Evolutionary conservation across 2,329 filamentous ascomycete species (phyloP).

Genomic region (Didymella sp.): DNA sequence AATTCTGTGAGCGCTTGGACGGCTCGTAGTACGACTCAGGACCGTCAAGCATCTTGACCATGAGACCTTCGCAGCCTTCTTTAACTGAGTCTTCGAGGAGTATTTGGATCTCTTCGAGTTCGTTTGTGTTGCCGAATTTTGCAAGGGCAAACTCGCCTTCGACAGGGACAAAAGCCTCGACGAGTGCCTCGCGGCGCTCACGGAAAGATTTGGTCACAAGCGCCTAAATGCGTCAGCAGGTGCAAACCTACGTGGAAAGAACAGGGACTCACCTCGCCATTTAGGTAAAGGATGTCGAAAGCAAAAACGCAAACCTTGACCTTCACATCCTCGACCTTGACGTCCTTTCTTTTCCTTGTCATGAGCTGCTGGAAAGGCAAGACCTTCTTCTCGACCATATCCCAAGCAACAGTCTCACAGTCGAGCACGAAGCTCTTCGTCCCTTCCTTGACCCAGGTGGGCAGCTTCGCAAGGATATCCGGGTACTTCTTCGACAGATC

Average conservation of each 20-base stretch:
- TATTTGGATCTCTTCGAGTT: slow-evolving; percentile 90
- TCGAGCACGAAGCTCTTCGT: slow-evolving; percentile 98
- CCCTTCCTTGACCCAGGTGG: slow-evolving; percentile 85
- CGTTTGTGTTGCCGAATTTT: slow-evolving; percentile 82
- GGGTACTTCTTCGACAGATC: slow-evolving; percentile 98
- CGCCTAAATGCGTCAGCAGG: slow-evolving; percentile 55
- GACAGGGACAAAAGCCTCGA: slow-evolving; percentile 73
- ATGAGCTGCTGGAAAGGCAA: slow-evolving; percentile 97
- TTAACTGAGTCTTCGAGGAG: slow-evolving; percentile 96
- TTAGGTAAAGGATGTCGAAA: slow-evolving; percentile 92
- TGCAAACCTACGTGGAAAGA: background rate
- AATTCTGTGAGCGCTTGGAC: slow-evolving; percentile 94
- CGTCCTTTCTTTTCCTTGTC: slow-evolving; percentile 97
- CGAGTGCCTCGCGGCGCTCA: slow-evolving; percentile 79
- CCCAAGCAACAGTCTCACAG: slow-evolving; percentile 97
- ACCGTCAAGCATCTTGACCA: slow-evolving; percentile 99
- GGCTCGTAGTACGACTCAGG: slow-evolving; percentile 93
- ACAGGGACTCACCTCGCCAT: slow-evolving; percentile 70
- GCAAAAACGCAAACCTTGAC: slow-evolving; percentile 97
- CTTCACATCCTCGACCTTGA: slow-evolving; percentile 93
- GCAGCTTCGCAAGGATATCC: slow-evolving; percentile 86
- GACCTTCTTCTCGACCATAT: slow-evolving; percentile 92
- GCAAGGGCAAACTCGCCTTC: slow-evolving; percentile 95
- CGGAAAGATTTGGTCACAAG: slow-evolving; percentile 87
- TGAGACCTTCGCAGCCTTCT: slow-evolving; percentile 93